Evolutionary conservation across 495 filamentous ascomycete genomes (phyloP), one percentile per base, ranked within the genome.

Genomic region (Aspergillus taichungensis): DNA sequence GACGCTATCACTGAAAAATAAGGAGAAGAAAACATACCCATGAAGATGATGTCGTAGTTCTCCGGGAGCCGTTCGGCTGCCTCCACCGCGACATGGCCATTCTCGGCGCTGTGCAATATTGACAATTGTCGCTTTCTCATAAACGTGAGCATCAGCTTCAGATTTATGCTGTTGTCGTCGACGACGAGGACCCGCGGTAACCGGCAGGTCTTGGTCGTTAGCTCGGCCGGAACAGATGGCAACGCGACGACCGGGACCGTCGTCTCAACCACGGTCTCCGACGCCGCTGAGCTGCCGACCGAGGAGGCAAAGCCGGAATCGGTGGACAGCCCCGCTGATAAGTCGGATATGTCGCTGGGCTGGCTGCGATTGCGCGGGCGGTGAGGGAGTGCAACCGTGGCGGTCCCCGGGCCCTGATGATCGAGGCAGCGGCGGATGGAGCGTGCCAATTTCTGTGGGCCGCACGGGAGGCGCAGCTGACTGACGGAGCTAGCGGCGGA

Each of bases 91-190:
- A 74, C 43, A 27, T 74, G 66, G 11, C 76, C 76, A 41, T 78
- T 75, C 45, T 72, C 68, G 3, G 75, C 76, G 0, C 69, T 62
- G n/a, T 60, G 56, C 5, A 78, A 49, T 4, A 51, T 53, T 1
- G 52, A 39, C 35, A 75, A 57, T 5, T 64, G 52, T 3, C 75
- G 65, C 40, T 71, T 77, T 30, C 67, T 68, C 68, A 85, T 74
- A 47, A 80, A 80, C 0, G 78, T 78, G 33, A 76, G 63, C 37
- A 87, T 74, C 0, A 87, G 64, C n/a, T 77, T 80, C 30, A 87
- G 73, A 50, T 88, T 88, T 52, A 88, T 86, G 3, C 72, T 66
- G 55, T 88, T 88, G 53, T 88, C 84, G 46, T 88, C 84, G 0
- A 87, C 84, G 0, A 87, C 72, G 0, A 87, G 72, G 5, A 86